phyloP scores from a whole-genome alignment of 2,329 filamentous ascomycete genomes.

The Metarhizium humberi region DNA sequence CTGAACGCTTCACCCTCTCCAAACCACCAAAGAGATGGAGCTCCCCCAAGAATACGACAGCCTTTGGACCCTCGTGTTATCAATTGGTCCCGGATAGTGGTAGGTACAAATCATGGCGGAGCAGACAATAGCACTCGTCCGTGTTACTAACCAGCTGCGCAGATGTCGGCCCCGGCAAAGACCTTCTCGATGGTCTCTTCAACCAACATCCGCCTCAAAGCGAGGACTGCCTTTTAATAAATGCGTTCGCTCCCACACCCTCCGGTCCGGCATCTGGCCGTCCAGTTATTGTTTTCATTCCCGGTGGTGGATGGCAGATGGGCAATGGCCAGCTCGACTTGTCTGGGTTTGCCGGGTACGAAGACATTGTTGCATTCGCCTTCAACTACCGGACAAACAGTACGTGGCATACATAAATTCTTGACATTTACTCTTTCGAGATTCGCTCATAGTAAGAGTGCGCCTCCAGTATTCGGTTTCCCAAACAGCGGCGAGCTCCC shows the following conservation, averaged over 20 bases:
- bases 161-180: conserved; percentile 12
- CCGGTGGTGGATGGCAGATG: conserved; percentile 15
- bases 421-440: no score
- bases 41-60: conserved; percentile 2
- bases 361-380: conserved; percentile 16
- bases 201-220: conserved; percentile 12
- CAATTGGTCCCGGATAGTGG: conserved; percentile 11
- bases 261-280: conserved; percentile 6
- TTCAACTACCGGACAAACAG: conserved; percentile 18
- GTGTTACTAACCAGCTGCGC: background rate
- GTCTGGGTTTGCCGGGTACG: conserved; percentile 16
- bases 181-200: conserved; percentile 13
- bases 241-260: conserved; percentile 15
- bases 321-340: conserved; percentile 14
- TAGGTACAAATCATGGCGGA: background rate
- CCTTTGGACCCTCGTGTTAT: conserved; percentile 11
- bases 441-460: no score
- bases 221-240: conserved; percentile 19
- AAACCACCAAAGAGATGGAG: conserved; percentile 10
- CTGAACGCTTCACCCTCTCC: conserved; percentile 10
- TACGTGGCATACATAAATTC: background rate
- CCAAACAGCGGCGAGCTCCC: no score
- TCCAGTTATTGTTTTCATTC: conserved; percentile 17
- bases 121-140: background rate
- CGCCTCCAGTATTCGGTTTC: no score